Evolutionary conservation across 1,284 basidiomycete genomes (phyloP), one percentile per base, ranked within the genome.

Genomic region (Ceratobasidium sp.): DNA sequence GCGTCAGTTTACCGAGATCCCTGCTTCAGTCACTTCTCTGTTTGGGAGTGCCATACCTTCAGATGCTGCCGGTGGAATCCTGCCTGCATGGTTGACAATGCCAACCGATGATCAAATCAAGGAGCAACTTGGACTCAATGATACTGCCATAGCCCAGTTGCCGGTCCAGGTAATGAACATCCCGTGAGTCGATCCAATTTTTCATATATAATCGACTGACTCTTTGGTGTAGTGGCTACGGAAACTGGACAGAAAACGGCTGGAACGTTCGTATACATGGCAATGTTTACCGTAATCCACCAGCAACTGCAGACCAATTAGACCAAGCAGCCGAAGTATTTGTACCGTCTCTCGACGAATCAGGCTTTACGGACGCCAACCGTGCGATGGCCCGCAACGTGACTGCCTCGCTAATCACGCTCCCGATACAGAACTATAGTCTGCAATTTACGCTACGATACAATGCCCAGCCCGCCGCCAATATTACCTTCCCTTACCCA

Each of bases 241-340:
- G 58, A 25, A 73, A 73, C 34, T 73, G 72, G 72, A 71, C 68
- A 10, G 34, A 27, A 4, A 25, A 49, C n/a, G 70, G 70, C 7
- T 73, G 72, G 72, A 58, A 55, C 38, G 43, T 70, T 12, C 72
- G 72, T 13, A 56, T 73, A 15, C 72, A 73, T 29, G 72, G 72
- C 17, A 40, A 40, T 25, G 70, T 70, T 22, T 73, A 73, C 40
- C 67, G 58, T 17, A 55, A 60, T 25, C 71, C 71, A 13, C 71
- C 69, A 17, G 69, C 69, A 13, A 70, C 49, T 12, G 53, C 70
- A 13, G 56, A 68, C 5, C 47, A 58, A 32, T 47, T 72, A n/a
- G 71, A 72, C 31, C 27, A 50, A 15, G 65, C 69, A 7, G 42
- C 71, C 4, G 53, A 67, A 20, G 65, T 72, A 27, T 72, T 72